phyloP scores from a whole-genome alignment of 768 basidiomycete species.

The Boletus barrowsii region DNA sequence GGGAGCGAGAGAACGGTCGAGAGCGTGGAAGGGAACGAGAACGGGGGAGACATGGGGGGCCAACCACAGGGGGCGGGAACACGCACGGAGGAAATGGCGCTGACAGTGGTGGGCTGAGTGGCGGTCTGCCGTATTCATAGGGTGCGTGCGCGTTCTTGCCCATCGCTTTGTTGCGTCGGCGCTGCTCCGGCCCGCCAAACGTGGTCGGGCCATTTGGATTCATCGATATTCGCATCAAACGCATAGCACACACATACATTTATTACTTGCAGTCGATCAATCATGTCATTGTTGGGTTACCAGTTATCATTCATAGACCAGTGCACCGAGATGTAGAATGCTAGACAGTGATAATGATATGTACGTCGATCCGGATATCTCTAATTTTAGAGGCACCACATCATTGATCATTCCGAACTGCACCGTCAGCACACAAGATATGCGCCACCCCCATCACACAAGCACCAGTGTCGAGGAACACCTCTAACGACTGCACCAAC shows the following conservation, averaged over 20 bases:
- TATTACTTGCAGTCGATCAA: constrained; percentile 16
- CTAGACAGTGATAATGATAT: constrained; percentile 4
- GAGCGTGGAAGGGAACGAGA: constrained; percentile 19
- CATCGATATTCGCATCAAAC: constrained; percentile 6
- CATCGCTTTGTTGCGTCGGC: neutral
- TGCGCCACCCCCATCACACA: too few relatives aligned
- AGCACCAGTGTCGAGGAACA: too few relatives aligned
- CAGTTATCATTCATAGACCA: neutral
- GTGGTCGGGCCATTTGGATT: neutral
- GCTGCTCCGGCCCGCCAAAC: neutral
- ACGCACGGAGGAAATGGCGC: constrained; percentile 4
- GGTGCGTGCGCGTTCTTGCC: neutral
- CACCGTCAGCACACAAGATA: too few relatives aligned
- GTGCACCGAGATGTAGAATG: constrained; percentile 4
- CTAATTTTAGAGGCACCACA: too few relatives aligned
- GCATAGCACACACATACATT: constrained; percentile 19
- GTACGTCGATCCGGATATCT: too few relatives aligned
- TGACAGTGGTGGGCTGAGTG: constrained; percentile 13
- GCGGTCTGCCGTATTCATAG: constrained; percentile 32
- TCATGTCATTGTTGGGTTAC: constrained; percentile 16
- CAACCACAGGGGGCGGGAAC: constrained; percentile 3
- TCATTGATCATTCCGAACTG: too few relatives aligned
- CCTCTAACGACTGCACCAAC: too few relatives aligned
- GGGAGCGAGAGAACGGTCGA: constrained; percentile 4
- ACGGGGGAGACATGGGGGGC: constrained; percentile 16